Evolutionary conservation across 768 basidiomycete genomes (phyloP).

Genomic region (Hypholoma fasciculare): DNA sequence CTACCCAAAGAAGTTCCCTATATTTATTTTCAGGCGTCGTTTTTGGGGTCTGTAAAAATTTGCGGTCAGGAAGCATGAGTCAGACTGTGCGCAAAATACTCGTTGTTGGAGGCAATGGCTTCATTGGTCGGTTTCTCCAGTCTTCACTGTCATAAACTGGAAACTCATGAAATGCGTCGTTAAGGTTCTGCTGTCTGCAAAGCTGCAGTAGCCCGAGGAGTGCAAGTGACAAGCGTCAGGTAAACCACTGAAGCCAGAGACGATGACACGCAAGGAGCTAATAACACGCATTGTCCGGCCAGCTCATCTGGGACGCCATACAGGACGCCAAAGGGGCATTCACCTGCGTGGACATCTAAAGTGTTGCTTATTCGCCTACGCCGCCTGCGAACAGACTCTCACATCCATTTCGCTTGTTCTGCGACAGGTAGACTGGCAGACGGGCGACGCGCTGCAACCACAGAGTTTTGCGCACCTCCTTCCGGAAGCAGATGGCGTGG

Average conservation of each 20-base stretch:
- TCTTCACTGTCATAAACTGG: not conserved
- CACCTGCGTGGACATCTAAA: slow-evolving; percentile 81
- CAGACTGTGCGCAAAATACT: slow-evolving; percentile 60
- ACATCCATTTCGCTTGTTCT: slow-evolving; percentile 4
- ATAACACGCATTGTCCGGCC: not conserved
- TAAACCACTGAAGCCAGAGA: slow-evolving; percentile 24
- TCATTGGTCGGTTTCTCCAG: slow-evolving; percentile 65
- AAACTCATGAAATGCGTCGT: slow-evolving; percentile 4
- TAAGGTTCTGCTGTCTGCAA: slow-evolving; percentile 92
- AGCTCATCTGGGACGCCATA: slow-evolving; percentile 90
- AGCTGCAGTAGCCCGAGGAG: slow-evolving; percentile 80
- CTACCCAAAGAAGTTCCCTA: not conserved
- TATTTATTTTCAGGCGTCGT: not conserved
- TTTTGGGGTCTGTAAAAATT: not conserved
- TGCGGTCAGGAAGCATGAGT: slow-evolving; percentile 24
- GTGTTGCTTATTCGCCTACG: slow-evolving; percentile 37
- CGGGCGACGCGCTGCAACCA: slow-evolving; percentile 80
- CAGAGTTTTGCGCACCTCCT: slow-evolving; percentile 71
- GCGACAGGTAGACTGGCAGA: slow-evolving; percentile 82
- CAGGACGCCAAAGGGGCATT: slow-evolving; percentile 85
- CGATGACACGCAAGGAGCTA: not conserved
- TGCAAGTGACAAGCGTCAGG: slow-evolving; percentile 91
- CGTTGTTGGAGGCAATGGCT: slow-evolving; percentile 99
- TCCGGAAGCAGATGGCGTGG: slow-evolving; percentile 69
- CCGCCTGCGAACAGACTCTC: slow-evolving; percentile 4